Evolutionary conservation across 345 rosid species (phyloP).

Genomic region (Jatropha curcas): DNA sequence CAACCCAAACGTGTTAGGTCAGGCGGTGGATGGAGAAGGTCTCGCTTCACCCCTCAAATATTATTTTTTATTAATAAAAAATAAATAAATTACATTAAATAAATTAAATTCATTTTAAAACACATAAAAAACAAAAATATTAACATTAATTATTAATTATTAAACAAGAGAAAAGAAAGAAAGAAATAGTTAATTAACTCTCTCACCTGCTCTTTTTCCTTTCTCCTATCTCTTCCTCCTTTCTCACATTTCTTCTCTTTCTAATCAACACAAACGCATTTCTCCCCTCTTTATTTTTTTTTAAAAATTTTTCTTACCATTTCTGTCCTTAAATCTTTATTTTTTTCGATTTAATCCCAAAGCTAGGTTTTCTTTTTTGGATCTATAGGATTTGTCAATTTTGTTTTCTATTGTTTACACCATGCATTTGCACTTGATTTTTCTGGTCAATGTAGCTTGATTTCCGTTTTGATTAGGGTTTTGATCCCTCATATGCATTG

Average conservation of each 20-base stretch:
- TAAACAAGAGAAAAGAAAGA: not conserved
- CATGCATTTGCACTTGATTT: conserved; percentile 10
- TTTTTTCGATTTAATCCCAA: not conserved
- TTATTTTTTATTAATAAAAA: not conserved
- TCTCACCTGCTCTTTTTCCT: not conserved
- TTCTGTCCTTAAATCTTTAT: not conserved
- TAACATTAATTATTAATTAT: too few relatives aligned
- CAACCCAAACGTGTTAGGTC: conserved; percentile 12
- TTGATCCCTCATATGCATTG: conserved; percentile 3
- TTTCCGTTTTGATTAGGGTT: conserved; percentile 25
- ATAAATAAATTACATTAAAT: not conserved
- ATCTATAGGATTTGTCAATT: not conserved
- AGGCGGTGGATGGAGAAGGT: conserved; percentile 14
- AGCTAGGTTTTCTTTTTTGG: not conserved
- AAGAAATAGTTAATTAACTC: not conserved
- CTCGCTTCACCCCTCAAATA: conserved; percentile 8
- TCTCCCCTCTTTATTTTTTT: not conserved
- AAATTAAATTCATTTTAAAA: not conserved
- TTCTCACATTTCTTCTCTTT: not conserved
- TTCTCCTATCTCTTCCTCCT: not conserved
- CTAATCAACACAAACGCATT: not conserved
- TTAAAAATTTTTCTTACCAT: too few relatives aligned
- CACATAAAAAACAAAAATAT: not conserved
- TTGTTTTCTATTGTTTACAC: not conserved
- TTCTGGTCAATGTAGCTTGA: conserved; percentile 35